Evolutionary conservation across 1,139 yeast species (phyloP), one percentile per base, ranked within the genome.

Genomic region (Blastobotrys buckinghamii): DNA sequence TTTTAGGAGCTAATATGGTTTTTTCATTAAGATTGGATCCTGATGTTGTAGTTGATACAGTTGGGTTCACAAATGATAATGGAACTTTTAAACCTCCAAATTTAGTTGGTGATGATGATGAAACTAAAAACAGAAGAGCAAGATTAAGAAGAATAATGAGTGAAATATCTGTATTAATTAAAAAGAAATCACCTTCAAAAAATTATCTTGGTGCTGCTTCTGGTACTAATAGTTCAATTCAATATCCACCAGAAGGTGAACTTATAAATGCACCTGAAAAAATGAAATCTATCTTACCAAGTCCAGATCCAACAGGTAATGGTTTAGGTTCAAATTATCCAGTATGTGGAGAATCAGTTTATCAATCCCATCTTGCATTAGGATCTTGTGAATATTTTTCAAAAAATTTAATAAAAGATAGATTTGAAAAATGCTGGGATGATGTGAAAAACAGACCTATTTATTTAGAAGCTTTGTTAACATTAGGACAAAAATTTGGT

Each of bases 391-490:
- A 80, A 53, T 70, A 72, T 52, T 86, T 82, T 63, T 71, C 74
- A 42, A 94, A 85, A 56, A 79, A 78, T 45, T 67, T 77, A 40
- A 72, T 89, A 12, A 75, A 79, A 32, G 73, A 73, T 42, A 78
- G 88, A 50, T 90, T 81, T 64, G 82, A 81, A 43, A 67, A 69
- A 7, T 77, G 83, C 27, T 65, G 72, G 1, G 58, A 61, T 1
- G 66, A 78, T 8, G 96, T 89, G 61, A 75, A 78, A 0, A 76
- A 81, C 55, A 64, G 69, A 6, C 78, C 88, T 6, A 68, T 73
- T 43, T 89, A 88, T 58, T 81, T 84, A 50, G 97, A 90, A 62
- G 80, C 88, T 0, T 60, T 83, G 36, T 69, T 66, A 15, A 73
- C 64, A 35, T 68, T 81, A 40, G 75, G 82, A 0, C 72, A 73